Percentiles rank a stretch among this genome's conserved stretches.
These are phyloP conservation scores for Chaetomiaceae sp. DNA, from an alignment of 2,329 filamentous ascomycete genomes.

Conservation along the genomic window DNA sequence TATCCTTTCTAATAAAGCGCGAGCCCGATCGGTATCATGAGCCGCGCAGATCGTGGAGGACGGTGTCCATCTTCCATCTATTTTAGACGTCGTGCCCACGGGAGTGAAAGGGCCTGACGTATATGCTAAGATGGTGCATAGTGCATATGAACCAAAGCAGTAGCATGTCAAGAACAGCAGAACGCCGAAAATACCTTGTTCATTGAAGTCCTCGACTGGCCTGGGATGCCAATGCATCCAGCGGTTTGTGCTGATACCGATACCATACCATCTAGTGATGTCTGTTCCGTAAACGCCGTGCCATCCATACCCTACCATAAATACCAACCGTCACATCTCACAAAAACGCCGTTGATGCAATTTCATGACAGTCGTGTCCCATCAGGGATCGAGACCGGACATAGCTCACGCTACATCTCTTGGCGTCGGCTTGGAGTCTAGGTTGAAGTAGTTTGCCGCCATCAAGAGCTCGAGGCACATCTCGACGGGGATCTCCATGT, in stretches of 20 bases:
- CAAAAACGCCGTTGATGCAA: neutral
- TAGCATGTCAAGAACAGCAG: neutral
- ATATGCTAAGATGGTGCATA: conserved; percentile 41
- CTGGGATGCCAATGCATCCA: neutral
- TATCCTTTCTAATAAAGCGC: conserved; percentile 46
- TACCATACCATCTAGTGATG: neutral
- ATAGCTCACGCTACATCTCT: neutral
- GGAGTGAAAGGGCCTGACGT: conserved; percentile 36
- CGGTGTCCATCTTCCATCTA: conserved; percentile 40
- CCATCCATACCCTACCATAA: neutral
- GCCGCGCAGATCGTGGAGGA: conserved; percentile 47
- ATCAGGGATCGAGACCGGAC: neutral
- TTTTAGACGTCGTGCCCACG: conserved; percentile 44
- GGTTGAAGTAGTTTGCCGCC: conserved; percentile 73
- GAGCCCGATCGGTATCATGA: conserved; percentile 36
- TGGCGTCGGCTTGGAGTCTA: conserved; percentile 37
- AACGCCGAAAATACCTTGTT: neutral
- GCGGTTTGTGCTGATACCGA: neutral
- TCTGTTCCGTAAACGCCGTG: neutral
- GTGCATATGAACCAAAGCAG: neutral
- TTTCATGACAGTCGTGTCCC: neutral
- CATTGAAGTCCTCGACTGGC: neutral
- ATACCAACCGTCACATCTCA: neutral
- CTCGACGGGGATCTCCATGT: conserved; percentile 77
- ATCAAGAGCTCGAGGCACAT: conserved; percentile 72